These are phyloP conservation scores for Cordyceps fumosorosea DNA, from an alignment of 2,329 filamentous ascomycete species.

Conservation along the genomic window DNA sequence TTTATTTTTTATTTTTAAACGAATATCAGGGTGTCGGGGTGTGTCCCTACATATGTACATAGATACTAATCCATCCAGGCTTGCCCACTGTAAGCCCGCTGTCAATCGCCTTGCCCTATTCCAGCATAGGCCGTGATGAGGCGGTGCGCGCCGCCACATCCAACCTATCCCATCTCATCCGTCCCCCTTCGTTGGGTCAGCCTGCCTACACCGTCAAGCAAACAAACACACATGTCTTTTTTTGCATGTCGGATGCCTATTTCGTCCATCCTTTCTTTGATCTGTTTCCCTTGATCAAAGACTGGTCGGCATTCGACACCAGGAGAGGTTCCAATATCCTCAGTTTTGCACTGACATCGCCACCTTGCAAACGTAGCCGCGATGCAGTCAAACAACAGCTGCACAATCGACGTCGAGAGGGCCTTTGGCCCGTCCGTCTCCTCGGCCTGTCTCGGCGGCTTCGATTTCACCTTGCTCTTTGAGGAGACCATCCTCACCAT, in stretches of 20 bases:
- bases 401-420: slow-evolving; percentile 3
- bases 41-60: not conserved
- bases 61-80: not conserved
- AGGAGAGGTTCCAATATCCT: not conserved
- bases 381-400: slow-evolving; percentile 9
- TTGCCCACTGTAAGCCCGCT: not conserved
- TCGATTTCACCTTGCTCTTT: slow-evolving; percentile 25
- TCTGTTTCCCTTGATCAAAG: not conserved
- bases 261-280: not conserved
- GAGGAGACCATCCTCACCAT: slow-evolving; percentile 22
- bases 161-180: too few relatives aligned
- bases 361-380: not conserved
- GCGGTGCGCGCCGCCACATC: not conserved
- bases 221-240: not conserved
- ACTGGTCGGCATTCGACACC: not conserved
- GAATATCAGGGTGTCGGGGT: not conserved
- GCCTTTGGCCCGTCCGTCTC: slow-evolving; percentile 18
- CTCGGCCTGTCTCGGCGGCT: slow-evolving; percentile 19
- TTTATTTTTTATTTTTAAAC: not conserved
- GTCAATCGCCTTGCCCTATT: not conserved
- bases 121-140: not conserved
- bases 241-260: not conserved
- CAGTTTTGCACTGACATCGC: not conserved
- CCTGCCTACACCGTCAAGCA: not conserved
- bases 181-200: not conserved